phyloP scores from a whole-genome alignment of 2,329 filamentous ascomycete genomes.

The Calycina marina region DNA sequence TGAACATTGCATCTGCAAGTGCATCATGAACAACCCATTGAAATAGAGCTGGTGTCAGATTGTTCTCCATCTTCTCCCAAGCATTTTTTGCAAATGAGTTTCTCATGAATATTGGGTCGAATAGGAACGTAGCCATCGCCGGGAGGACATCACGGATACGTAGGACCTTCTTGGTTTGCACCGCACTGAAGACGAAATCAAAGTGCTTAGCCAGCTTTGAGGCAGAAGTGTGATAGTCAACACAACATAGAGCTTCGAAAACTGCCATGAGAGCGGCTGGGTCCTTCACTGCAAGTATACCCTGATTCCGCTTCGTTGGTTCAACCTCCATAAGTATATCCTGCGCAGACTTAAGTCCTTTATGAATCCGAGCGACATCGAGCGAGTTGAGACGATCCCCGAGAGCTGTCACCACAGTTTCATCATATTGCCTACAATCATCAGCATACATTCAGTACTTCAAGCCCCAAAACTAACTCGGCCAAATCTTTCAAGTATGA shows the following conservation, averaged over 20 bases:
- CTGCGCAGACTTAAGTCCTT: slow-evolving; percentile 42
- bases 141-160: slow-evolving; percentile 65
- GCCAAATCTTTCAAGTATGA: slow-evolving; percentile 46
- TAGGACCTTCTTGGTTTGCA: slow-evolving; percentile 66
- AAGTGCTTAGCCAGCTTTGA: slow-evolving; percentile 32
- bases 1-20: slow-evolving; percentile 50
- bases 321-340: slow-evolving; percentile 30
- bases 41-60: slow-evolving; percentile 59
- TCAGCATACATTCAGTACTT: slow-evolving; percentile 4
- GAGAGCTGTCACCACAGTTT: slow-evolving; percentile 36
- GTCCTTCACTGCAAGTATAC: slow-evolving; percentile 24
- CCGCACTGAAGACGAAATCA: slow-evolving; percentile 67
- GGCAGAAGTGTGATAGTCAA: slow-evolving; percentile 50
- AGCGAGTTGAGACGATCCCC: slow-evolving; percentile 40
- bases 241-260: slow-evolving; percentile 78
- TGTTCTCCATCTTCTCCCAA: slow-evolving; percentile 50
- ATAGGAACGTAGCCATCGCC: slow-evolving; percentile 74
- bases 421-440: slow-evolving; percentile 23
- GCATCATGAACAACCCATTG: slow-evolving; percentile 74
- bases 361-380: slow-evolving; percentile 46
- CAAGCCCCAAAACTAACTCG: slow-evolving; percentile 30
- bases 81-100: slow-evolving; percentile 50
- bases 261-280: slow-evolving; percentile 59
- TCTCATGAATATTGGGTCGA: slow-evolving; percentile 51
- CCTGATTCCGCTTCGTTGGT: slow-evolving; percentile 15